These are phyloP conservation scores for Chalaropsis thielavioides DNA, from an alignment of 2,329 filamentous ascomycete species.

Conservation along the genomic window DNA sequence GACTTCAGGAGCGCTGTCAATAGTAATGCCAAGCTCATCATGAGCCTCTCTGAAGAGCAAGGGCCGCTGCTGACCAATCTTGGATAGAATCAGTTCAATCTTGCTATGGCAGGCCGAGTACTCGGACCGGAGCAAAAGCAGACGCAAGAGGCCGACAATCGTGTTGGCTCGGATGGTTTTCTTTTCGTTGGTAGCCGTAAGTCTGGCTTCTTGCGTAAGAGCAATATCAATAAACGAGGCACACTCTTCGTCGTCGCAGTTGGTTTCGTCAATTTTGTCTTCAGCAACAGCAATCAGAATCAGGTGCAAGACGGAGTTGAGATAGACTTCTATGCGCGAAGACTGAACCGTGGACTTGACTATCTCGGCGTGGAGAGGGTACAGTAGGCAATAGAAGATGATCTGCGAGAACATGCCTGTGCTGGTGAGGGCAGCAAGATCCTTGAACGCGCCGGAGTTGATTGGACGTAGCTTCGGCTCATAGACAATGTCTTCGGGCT, in stretches of 20 bases:
- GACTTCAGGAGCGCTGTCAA: conserved; percentile 73
- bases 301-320: conserved; percentile 83
- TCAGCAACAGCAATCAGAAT: conserved; percentile 74
- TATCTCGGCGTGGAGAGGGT: conserved; percentile 54
- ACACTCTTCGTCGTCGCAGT: not conserved
- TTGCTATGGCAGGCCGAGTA: conserved; percentile 76
- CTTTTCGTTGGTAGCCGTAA: not conserved
- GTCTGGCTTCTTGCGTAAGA: not conserved
- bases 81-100: conserved; percentile 66
- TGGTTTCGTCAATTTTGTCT: conserved; percentile 41
- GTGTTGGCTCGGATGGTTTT: conserved; percentile 42
- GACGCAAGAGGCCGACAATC: conserved; percentile 48
- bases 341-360: conserved; percentile 60
- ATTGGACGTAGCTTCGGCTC: conserved; percentile 74
- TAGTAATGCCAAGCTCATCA: conserved; percentile 46
- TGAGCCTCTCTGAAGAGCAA: conserved; percentile 56
- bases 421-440: conserved; percentile 64
- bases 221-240: conserved; percentile 9
- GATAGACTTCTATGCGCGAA: conserved; percentile 76
- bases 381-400: conserved; percentile 75
- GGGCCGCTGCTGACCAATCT: conserved; percentile 72
- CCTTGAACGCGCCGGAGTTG: conserved; percentile 58
- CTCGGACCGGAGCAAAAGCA: conserved; percentile 51
- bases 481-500: conserved; percentile 71
- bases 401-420: conserved; percentile 81